These are phyloP conservation scores for Wickerhamomyces pijperi DNA, from an alignment of 805 yeast genomes.

Conservation along the genomic window DNA sequence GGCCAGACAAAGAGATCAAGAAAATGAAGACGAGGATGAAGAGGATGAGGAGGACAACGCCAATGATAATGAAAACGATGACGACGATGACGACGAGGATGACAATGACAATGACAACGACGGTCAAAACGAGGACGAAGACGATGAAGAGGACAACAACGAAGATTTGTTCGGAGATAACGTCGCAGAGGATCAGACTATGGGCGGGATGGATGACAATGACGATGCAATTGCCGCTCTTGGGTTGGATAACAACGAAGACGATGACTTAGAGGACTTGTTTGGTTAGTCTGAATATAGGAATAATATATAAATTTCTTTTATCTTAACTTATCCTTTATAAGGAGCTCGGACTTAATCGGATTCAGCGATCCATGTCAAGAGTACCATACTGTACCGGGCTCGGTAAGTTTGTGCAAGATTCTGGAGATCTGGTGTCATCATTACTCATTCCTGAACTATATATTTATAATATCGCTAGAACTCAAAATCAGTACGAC, in stretches of 20 bases:
- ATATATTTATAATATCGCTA: no score
- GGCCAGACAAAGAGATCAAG: slow-evolving; percentile 14
- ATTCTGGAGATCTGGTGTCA: no score
- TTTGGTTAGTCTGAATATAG: background rate
- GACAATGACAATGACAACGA: slow-evolving; percentile 30
- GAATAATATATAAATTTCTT: no score
- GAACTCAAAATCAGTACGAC: no score
- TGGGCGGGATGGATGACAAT: background rate
- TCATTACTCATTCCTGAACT: no score
- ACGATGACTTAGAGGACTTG: background rate
- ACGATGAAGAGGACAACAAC: slow-evolving; percentile 1
- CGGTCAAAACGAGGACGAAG: slow-evolving; percentile 21
- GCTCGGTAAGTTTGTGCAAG: no score
- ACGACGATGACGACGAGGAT: slow-evolving; percentile 23
- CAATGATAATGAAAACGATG: slow-evolving; percentile 34
- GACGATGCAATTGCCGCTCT: slow-evolving; percentile 23
- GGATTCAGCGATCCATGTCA: no score
- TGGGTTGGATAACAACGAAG: slow-evolving; percentile 14
- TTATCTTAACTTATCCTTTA: no score
- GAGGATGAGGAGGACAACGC: slow-evolving; percentile 33
- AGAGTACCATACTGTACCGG: no score
- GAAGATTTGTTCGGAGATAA: background rate
- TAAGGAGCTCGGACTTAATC: no score
- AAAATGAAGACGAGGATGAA: slow-evolving; percentile 45
- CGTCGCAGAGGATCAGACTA: background rate